A percentile compares a stretch with the other conserved stretches of the same genome.
phyloP scores from a whole-genome alignment of 371 early-diverging fungal genomes.

The Apophysomyces trapeziformis region DNA sequence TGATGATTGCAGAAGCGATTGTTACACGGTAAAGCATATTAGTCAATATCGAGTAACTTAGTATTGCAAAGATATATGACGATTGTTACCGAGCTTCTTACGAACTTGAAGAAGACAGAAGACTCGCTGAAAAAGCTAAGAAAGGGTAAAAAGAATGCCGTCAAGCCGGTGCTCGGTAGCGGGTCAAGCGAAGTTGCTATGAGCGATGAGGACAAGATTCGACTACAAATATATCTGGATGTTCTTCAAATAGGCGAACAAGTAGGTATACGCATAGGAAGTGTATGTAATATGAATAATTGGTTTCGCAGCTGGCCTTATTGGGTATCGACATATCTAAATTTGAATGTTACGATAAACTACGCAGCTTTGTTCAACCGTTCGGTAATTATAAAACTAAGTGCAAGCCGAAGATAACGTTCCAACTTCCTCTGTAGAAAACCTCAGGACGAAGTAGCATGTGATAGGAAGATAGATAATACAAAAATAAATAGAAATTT shows the following conservation, averaged over 20 bases:
- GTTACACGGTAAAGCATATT: slow-evolving; percentile 26
- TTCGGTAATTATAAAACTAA: slow-evolving; percentile 21
- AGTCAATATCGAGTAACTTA: neutral
- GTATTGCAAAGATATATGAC: slow-evolving; percentile 27
- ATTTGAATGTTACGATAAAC: slow-evolving; percentile 18
- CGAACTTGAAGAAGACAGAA: slow-evolving; percentile 34
- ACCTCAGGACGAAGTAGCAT: neutral
- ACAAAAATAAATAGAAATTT: neutral
- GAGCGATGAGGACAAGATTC: slow-evolving; percentile 63
- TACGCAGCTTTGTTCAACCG: slow-evolving; percentile 26
- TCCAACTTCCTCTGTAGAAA: neutral
- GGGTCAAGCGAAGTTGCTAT: slow-evolving; percentile 18
- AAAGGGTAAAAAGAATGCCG: slow-evolving; percentile 34
- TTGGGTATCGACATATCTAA: slow-evolving; percentile 18
- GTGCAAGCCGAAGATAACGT: neutral
- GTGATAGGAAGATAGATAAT: neutral
- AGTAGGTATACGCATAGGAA: slow-evolving; percentile 32
- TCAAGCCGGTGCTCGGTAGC: slow-evolving; percentile 14
- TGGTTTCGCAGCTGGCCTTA: slow-evolving; percentile 11
- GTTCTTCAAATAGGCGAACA: slow-evolving; percentile 53
- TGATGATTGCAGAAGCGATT: slow-evolving; percentile 38
- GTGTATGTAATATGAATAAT: neutral
- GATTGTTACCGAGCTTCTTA: slow-evolving; percentile 33
- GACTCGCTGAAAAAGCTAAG: slow-evolving; percentile 40
- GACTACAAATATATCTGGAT: slow-evolving; percentile 63